These are phyloP conservation scores for Acanthamoeba divionensis DNA, from an alignment of 208 protist genomes.

Conservation along the genomic window DNA sequence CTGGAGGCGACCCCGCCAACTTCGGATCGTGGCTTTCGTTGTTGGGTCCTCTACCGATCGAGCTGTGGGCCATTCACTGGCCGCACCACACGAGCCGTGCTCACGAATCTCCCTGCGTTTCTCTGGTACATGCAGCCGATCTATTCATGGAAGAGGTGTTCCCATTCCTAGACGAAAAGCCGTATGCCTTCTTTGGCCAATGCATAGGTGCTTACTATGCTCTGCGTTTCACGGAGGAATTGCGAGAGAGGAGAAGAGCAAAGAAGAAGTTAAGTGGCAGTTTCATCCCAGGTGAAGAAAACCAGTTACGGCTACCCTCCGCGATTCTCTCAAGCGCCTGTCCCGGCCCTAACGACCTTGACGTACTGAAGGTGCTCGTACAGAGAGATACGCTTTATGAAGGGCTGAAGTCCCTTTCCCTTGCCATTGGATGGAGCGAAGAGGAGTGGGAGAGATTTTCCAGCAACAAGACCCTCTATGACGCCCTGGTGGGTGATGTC, in stretches of 20 bases:
- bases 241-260: not conserved
- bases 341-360: not conserved
- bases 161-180: slow-evolving; percentile 19
- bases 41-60: not conserved
- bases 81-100: not conserved
- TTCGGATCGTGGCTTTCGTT: slow-evolving; percentile 17
- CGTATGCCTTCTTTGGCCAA: slow-evolving; percentile 25
- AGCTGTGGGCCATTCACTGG: not conserved
- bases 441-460: slow-evolving; percentile 42
- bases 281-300: too few species aligned
- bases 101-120: not conserved
- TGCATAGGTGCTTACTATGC: slow-evolving; percentile 35
- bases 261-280: not conserved
- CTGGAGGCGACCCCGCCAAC: slow-evolving; percentile 30
- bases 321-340: not conserved
- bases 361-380: not conserved
- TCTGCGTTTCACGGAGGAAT: slow-evolving; percentile 5
- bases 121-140: not conserved
- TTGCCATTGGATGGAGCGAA: slow-evolving; percentile 33
- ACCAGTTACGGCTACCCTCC: not conserved
- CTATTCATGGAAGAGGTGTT: not conserved
- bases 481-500: not conserved
- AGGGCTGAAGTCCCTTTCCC: not conserved
- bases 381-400: slow-evolving; percentile 4
- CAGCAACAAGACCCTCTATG: slow-evolving; percentile 5